A percentile compares a stretch with the other conserved stretches of the same genome.
phyloP scores from a whole-genome alignment of 108 stramenopile genomes.

The Nitzschia inconspicua region DNA sequence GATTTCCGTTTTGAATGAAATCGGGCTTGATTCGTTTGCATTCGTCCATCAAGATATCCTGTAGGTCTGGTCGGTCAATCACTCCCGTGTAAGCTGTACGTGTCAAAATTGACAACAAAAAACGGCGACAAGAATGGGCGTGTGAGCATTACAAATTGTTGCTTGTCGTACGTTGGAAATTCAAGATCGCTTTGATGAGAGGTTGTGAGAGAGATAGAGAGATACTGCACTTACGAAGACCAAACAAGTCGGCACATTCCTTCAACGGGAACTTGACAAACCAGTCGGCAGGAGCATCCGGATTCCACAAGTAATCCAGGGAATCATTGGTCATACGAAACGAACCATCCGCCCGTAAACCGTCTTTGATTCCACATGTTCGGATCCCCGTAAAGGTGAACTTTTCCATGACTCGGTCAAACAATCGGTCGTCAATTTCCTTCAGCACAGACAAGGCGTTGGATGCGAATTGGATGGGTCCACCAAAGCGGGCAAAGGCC shows the following conservation, averaged over 20 bases:
- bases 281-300: slow-evolving; percentile 88
- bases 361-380: slow-evolving; percentile 96
- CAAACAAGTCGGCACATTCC: slow-evolving; percentile 47
- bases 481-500: slow-evolving; percentile 93
- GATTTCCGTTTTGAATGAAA: slow-evolving; percentile 80
- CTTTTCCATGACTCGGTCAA: slow-evolving; percentile 92
- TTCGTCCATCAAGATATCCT: slow-evolving; percentile 94
- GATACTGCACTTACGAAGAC: slow-evolving; percentile 22
- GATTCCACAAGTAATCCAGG: slow-evolving; percentile 76
- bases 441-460: slow-evolving; percentile 92
- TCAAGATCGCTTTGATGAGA: not conserved
- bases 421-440: slow-evolving; percentile 88
- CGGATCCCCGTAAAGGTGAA: slow-evolving; percentile 96
- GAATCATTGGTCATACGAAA: slow-evolving; percentile 88
- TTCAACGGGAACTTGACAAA: slow-evolving; percentile 96
- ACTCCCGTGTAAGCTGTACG: slow-evolving; percentile 88
- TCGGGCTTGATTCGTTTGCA: slow-evolving; percentile 82
- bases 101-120: not conserved
- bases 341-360: slow-evolving; percentile 80
- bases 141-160: not conserved
- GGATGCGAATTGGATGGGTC: slow-evolving; percentile 96
- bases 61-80: slow-evolving; percentile 95
- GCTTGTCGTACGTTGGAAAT: not conserved
- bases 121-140: not conserved
- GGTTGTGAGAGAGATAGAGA: not conserved